A percentile compares a stretch with the other conserved stretches of the same genome.
Conservation (phyloP, 1,284 basidiomycete genomes). For the Tilletiopsis washingtonensis region DNA sequence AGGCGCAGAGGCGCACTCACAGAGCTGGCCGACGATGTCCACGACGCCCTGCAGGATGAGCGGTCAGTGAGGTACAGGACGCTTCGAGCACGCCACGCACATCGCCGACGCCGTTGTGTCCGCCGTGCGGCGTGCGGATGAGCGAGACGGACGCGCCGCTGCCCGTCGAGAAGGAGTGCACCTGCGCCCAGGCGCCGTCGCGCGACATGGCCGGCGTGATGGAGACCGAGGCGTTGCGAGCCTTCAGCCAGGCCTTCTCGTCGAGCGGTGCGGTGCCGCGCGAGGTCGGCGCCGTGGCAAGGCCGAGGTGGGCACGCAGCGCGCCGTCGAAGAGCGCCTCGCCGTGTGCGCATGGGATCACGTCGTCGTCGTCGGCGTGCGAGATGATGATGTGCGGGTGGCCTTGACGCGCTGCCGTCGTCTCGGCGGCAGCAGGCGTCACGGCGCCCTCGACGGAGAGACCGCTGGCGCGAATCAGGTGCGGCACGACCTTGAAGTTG, state of each 20-base stretch:
- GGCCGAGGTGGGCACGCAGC: not conserved
- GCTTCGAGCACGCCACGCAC: too few relatives aligned
- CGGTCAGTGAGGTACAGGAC: not conserved
- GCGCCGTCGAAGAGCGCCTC: constrained; percentile 13
- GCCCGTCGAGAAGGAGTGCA: not conserved
- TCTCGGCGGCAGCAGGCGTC: not conserved
- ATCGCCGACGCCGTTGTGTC: constrained; percentile 1
- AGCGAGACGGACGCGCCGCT: not conserved
- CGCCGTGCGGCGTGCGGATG: not conserved
- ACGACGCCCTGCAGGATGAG: not conserved
- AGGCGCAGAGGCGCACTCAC: too few relatives aligned
- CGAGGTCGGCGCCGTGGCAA: not conserved
- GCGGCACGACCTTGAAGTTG: not conserved
- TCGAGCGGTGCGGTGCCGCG: not conserved
- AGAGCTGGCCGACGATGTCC: not conserved
- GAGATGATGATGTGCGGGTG: constrained; percentile 64
- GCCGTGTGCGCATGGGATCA: constrained; percentile 68
- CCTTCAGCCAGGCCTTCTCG: not conserved
- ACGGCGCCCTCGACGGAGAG: not conserved
- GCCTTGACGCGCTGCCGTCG: constrained; percentile 18
- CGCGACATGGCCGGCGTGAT: not conserved
- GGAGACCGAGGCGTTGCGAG: not conserved
- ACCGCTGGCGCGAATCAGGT: not conserved
- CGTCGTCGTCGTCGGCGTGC: constrained; percentile 71
- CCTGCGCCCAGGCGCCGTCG: not conserved